phyloP scores from a whole-genome alignment of 495 filamentous ascomycete genomes.

The Talaromyces stipitatus region DNA sequence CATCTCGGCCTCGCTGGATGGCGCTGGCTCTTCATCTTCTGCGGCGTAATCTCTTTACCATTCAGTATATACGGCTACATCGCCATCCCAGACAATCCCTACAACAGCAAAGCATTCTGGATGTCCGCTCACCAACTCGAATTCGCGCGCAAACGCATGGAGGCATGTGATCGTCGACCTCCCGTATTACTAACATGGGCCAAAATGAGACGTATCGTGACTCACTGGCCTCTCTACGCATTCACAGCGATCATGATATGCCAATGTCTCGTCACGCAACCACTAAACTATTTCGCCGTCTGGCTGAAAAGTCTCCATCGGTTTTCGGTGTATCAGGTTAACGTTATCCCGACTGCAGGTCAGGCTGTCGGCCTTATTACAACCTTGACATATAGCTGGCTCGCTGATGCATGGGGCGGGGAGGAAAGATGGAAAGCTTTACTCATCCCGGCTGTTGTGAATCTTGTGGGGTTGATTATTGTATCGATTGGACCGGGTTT shows the following conservation, averaged over 20 bases:
- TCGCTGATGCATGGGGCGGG: constrained; percentile 1
- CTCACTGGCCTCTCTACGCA: constrained; percentile 6
- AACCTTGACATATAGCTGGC: constrained; percentile 6
- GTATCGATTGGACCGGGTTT: constrained; percentile 34
- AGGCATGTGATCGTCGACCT: constrained; percentile 1
- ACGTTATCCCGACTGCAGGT: constrained; percentile 3
- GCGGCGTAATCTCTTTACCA: constrained; percentile 18
- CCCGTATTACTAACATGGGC: not conserved
- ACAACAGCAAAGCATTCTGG: constrained; percentile 4
- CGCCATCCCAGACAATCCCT: constrained; percentile 4
- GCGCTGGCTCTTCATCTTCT: constrained; percentile 59
- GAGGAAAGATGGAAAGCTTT: not conserved
- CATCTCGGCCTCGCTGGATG: constrained; percentile 52
- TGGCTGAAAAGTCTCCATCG: constrained; percentile 5
- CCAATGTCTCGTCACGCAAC: constrained; percentile 5
- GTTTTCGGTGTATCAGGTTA: constrained; percentile 6
- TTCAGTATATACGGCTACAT: constrained; percentile 5
- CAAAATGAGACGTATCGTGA: constrained; percentile 6
- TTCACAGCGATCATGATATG: constrained; percentile 2
- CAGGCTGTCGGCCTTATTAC: constrained; percentile 2
- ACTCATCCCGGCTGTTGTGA: not conserved
- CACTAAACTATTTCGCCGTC: constrained; percentile 4
- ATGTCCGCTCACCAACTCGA: not conserved
- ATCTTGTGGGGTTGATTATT: constrained; percentile 5
- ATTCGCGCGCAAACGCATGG: constrained; percentile 4